Evolutionary conservation across 2,329 filamentous ascomycete genomes (phyloP).

Genomic region (Ceratocystis lukuohia): DNA sequence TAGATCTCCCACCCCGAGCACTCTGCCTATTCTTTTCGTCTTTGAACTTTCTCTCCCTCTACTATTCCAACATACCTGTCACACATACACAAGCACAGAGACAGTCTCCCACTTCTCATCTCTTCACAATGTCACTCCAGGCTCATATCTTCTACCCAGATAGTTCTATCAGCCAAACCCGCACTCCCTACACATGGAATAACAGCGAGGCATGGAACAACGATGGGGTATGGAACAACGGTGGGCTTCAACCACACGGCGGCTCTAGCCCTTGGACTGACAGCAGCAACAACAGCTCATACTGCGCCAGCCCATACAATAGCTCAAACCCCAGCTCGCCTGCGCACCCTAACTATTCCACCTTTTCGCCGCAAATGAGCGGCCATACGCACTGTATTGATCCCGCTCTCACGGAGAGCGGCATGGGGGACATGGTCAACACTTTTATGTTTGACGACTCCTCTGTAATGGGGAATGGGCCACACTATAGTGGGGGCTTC

Average conservation of each 20-base stretch:
- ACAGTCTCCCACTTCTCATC: neutral
- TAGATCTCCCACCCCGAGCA: no score
- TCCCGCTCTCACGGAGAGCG: neutral
- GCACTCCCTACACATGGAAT: neutral
- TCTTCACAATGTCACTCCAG: neutral
- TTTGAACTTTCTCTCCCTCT: neutral
- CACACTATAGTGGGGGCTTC: no score
- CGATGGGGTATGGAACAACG: neutral
- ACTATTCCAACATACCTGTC: neutral
- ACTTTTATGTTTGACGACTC: no score
- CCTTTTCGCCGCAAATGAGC: neutral
- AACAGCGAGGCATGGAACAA: neutral
- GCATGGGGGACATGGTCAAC: neutral
- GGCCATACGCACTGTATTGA: neutral
- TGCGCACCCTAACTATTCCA: neutral
- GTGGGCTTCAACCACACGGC: neutral
- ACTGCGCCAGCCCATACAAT: slow-evolving; percentile 6
- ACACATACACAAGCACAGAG: neutral
- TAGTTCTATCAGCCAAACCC: neutral
- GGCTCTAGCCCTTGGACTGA: neutral
- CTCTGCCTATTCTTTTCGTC: no score
- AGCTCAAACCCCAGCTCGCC: slow-evolving; percentile 15
- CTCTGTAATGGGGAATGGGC: no score
- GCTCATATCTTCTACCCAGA: neutral
- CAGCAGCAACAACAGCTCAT: slow-evolving; percentile 1